Evolutionary conservation across 2,329 filamentous ascomycete genomes (phyloP), one percentile per base, ranked within the genome.

Genomic region (Arthroderma sp.): DNA sequence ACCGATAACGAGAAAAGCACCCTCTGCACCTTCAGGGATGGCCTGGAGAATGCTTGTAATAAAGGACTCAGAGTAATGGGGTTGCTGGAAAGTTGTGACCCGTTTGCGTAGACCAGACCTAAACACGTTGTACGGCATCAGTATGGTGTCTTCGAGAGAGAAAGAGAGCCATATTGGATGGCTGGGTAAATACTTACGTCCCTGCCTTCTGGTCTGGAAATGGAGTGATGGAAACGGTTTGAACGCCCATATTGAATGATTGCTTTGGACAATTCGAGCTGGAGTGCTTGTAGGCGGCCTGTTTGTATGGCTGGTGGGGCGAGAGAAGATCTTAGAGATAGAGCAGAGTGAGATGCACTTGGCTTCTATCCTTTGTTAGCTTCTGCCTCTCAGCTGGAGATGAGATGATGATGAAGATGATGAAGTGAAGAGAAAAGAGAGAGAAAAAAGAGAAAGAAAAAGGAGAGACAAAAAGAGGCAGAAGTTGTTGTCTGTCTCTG

Each of bases 41-140:
- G 91, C 94, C 50, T 94, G 79, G 55, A 98, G 78, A 63, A 95
- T 94, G 66, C 86, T 89, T 53, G 89, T 76, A 55, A 98, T 78
- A 65, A 98, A 98, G 43, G 89, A 80, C 70, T 98, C 91, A 67
- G 85, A 88, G 76, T 98, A 98, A 71, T 98, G 78, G 49, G 81
- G 74, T 68, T 95, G 75, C 68, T 98, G 86, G 75, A 98, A 98
- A 63, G 94, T 85, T 61, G 85, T 87, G 71, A 96, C 91, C 79
- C 94, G 96, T 72, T 98, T 98, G 53, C 91, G 87, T 66, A 98
- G 86, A 67, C 91, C 91, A 55, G 91, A 98, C 56, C 89, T 96
- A 59, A 46, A 50, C 15, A 22, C 15, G 15, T 22, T 22, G 15
- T 22, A 22, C 15, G 15, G 15, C 15, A 3, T 22, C 2, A 22